Conservation (phyloP, 352 stramenopile species). For the Phytophthora podocarpi region DNA sequence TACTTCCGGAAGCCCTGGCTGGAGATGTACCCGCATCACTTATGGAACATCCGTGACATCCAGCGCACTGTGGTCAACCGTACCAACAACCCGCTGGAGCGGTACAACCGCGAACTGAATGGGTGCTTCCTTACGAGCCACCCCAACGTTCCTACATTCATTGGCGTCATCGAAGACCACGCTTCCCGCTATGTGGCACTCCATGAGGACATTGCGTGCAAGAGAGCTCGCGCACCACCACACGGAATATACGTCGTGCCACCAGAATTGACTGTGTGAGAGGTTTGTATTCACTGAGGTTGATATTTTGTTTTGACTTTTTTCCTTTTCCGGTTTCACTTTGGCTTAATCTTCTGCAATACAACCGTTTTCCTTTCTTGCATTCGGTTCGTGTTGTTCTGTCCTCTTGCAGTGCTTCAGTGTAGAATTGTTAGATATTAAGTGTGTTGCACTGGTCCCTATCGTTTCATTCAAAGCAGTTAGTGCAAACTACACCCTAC, state of each 20-base stretch:
- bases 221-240: background rate
- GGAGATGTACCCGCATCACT: background rate
- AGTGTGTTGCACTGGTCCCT: too few relatives aligned
- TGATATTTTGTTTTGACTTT: too few relatives aligned
- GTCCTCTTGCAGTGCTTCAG: too few relatives aligned
- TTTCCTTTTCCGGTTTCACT: too few relatives aligned
- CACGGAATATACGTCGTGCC: background rate
- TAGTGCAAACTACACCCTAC: too few relatives aligned
- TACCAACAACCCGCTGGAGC: conserved; percentile 32
- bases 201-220: conserved; percentile 3
- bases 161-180: conserved; percentile 15
- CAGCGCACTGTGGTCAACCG: conserved; percentile 8
- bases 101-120: conserved; percentile 29
- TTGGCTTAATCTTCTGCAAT: too few relatives aligned
- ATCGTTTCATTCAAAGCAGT: too few relatives aligned
- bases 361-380: background rate
- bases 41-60: conserved; percentile 27
- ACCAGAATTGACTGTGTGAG: background rate
- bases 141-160: conserved; percentile 14
- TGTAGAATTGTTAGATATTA: too few relatives aligned
- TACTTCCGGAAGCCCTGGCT: conserved; percentile 31
- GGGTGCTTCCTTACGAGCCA: conserved; percentile 1
- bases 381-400: too few relatives aligned
- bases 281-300: too few relatives aligned
- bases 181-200: conserved; percentile 2